Conservation (phyloP, 108 stramenopile genomes). For the Cyclotella cryptica region DNA sequence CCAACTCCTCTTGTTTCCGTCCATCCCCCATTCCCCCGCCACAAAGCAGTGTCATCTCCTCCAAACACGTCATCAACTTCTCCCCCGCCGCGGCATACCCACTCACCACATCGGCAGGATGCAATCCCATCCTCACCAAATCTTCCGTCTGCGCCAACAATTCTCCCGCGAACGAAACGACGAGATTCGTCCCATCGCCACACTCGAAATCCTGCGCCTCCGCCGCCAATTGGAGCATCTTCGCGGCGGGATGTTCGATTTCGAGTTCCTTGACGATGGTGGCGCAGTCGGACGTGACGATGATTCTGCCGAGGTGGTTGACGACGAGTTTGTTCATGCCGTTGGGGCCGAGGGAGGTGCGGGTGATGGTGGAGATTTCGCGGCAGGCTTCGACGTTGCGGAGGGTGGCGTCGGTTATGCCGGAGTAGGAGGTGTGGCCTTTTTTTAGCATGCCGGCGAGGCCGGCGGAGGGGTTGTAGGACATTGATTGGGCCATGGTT, state of each 20-base stretch:
- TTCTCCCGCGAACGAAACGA: slow-evolving; percentile 94
- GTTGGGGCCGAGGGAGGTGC: slow-evolving; percentile 96
- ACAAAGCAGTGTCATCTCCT: slow-evolving; percentile 50
- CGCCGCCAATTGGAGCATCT: slow-evolving; percentile 92
- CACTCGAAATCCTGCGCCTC: slow-evolving; percentile 95
- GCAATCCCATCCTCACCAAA: slow-evolving; percentile 93
- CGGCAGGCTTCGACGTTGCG: slow-evolving; percentile 97
- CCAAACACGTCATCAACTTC: slow-evolving; percentile 74
- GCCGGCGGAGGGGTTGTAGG: slow-evolving; percentile 88
- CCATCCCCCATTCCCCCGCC: slow-evolving; percentile 54
- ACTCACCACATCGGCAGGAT: slow-evolving; percentile 92
- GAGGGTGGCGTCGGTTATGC: slow-evolving; percentile 64
- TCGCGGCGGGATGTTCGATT: slow-evolving; percentile 98
- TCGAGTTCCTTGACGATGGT: slow-evolving; percentile 96
- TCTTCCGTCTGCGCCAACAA: slow-evolving; percentile 88
- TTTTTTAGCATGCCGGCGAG: slow-evolving; percentile 89
- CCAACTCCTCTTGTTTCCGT: slow-evolving; percentile 59
- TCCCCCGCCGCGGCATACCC: slow-evolving; percentile 88
- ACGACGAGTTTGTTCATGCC: slow-evolving; percentile 98
- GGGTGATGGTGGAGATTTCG: slow-evolving; percentile 92
- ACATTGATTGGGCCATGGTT: slow-evolving; percentile 81
- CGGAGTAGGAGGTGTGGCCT: slow-evolving; percentile 74
- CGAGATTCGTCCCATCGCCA: slow-evolving; percentile 96
- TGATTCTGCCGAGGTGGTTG: slow-evolving; percentile 98
- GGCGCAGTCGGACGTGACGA: slow-evolving; percentile 97